Conservation (phyloP, 768 basidiomycete genomes). For the Chalciporus piperatus region DNA sequence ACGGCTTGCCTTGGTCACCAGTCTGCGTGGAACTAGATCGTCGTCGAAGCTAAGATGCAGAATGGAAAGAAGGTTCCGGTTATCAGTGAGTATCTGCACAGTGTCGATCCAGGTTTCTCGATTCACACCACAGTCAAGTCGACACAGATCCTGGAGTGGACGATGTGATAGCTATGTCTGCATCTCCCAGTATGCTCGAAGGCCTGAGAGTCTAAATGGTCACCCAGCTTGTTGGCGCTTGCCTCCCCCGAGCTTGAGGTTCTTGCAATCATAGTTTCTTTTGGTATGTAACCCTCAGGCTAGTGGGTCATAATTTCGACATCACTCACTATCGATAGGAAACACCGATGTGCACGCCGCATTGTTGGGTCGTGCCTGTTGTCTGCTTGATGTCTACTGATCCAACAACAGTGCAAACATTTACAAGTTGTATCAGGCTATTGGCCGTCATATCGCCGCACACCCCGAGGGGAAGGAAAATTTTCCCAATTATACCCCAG, state of each 20-base stretch:
- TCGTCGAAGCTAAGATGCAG: conserved; percentile 14
- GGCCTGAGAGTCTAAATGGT: not conserved
- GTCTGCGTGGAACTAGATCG: not conserved
- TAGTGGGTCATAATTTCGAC: not conserved
- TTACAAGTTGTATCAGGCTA: conserved; percentile 68
- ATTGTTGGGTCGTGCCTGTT: conserved; percentile 43
- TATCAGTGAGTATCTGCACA: conserved; percentile 52
- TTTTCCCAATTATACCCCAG: conserved; percentile 60
- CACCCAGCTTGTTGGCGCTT: conserved; percentile 68
- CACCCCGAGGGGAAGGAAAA: conserved; percentile 51
- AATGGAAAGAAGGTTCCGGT: conserved; percentile 44
- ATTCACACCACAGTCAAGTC: conserved; percentile 41
- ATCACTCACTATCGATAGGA: conserved; percentile 38
- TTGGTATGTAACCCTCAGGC: conserved; percentile 45
- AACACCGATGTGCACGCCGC: conserved; percentile 66
- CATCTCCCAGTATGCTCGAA: conserved; percentile 2
- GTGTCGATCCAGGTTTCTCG: not conserved
- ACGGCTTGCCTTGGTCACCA: too few species aligned
- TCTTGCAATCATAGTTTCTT: conserved; percentile 70
- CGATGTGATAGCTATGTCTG: conserved; percentile 75
- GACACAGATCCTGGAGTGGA: conserved; percentile 89
- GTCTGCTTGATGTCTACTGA: not conserved
- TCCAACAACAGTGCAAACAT: conserved; percentile 56
- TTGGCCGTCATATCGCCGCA: conserved; percentile 55
- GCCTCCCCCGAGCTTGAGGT: conserved; percentile 84